A percentile compares a stretch with the other conserved stretches of the same genome.
These are phyloP conservation scores for Naganishia onofrii DNA, from an alignment of 768 basidiomycete genomes.

Conservation along the genomic window DNA sequence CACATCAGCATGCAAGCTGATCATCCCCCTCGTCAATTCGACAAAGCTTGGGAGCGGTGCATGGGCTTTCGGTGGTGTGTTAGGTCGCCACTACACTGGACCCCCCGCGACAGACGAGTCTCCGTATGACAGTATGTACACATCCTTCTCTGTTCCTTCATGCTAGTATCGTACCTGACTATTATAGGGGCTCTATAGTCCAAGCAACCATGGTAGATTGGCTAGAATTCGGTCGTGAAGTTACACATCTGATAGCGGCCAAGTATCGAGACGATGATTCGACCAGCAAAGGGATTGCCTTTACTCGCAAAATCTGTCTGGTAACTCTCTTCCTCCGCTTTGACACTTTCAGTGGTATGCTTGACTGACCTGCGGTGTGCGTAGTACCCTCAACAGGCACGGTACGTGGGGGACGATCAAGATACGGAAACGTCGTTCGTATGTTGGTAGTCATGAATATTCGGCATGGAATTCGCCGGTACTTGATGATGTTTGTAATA, in stretches of 20 bases:
- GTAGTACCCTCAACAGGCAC: slow-evolving; percentile 10
- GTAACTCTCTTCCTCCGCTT: background rate
- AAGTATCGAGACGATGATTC: slow-evolving; percentile 6
- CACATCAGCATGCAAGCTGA: background rate
- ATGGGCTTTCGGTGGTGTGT: slow-evolving; percentile 6
- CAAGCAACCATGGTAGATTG: slow-evolving; percentile 10
- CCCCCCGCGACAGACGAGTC: background rate
- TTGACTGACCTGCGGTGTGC: background rate
- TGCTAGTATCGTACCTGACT: background rate
- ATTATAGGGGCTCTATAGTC: background rate
- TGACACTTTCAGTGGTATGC: too few relatives aligned
- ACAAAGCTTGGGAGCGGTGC: slow-evolving; percentile 7
- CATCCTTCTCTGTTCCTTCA: background rate
- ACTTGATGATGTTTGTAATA: background rate
- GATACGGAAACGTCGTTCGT: background rate
- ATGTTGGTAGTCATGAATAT: background rate
- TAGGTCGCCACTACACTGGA: background rate
- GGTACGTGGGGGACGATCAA: background rate
- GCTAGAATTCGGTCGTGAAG: background rate
- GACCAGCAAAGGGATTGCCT: background rate
- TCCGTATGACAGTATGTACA: background rate
- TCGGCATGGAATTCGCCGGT: background rate
- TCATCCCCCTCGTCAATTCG: background rate
- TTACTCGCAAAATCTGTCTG: slow-evolving; percentile 9
- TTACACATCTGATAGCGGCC: background rate